Evolutionary conservation across 257 asterid genomes (phyloP).

Genomic region (Verbena officinalis): DNA sequence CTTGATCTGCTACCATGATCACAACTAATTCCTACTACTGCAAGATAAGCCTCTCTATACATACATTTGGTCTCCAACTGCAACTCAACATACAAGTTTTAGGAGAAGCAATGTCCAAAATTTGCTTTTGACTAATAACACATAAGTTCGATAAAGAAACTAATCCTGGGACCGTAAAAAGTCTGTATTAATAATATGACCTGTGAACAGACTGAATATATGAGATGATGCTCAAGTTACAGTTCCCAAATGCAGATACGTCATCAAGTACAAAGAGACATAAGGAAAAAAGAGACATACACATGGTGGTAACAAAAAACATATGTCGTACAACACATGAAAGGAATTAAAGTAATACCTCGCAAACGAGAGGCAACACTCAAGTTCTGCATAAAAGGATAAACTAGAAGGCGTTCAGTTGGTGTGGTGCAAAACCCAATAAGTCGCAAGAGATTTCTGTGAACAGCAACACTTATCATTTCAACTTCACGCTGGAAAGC

Average conservation of each 20-base stretch:
- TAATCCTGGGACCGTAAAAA: not conserved
- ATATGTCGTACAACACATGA: not conserved
- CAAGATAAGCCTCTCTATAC: no score
- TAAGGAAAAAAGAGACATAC: not conserved
- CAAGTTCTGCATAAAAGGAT: slow-evolving; percentile 92
- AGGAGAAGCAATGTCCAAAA: no score
- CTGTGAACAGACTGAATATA: no score
- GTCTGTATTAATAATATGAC: not conserved
- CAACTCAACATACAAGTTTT: no score
- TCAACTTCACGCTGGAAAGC: slow-evolving; percentile 98
- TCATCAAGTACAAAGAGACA: not conserved
- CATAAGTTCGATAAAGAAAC: no score
- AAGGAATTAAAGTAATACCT: slow-evolving; percentile 50
- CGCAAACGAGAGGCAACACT: slow-evolving; percentile 94
- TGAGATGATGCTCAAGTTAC: not conserved
- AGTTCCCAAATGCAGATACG: not conserved
- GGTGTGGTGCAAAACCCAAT: slow-evolving; percentile 97
- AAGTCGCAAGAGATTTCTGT: slow-evolving; percentile 77
- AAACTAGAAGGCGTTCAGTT: slow-evolving; percentile 84
- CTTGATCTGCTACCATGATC: no score
- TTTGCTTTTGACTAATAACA: no score
- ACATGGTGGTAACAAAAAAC: not conserved
- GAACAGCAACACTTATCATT: slow-evolving; percentile 99
- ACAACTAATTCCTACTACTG: no score
- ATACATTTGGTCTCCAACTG: no score